These are phyloP conservation scores for Barnettozyma sp. DNA, from an alignment of 805 yeast species.

Conservation along the genomic window DNA sequence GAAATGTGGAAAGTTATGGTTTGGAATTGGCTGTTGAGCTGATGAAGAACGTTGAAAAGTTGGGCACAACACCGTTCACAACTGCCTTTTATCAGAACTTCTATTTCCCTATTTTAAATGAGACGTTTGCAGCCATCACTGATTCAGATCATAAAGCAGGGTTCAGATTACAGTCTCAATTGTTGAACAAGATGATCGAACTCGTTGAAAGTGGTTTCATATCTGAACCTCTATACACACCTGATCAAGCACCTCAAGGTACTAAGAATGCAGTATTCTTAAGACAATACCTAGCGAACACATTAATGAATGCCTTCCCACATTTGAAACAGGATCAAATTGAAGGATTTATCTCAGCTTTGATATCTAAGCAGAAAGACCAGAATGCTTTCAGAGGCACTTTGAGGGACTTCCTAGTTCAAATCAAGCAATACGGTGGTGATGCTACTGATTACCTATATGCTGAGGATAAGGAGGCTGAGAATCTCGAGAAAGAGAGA, in stretches of 20 bases:
- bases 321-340: conserved; percentile 83
- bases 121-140: conserved; percentile 87
- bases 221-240: conserved; percentile 66
- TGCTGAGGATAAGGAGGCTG: conserved; percentile 87
- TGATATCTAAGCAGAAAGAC: conserved; percentile 68
- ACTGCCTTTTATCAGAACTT: conserved; percentile 83
- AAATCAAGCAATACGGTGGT: conserved; percentile 93
- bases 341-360: conserved; percentile 69
- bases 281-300: conserved; percentile 72
- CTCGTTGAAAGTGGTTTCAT: conserved; percentile 74
- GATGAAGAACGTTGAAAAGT: conserved; percentile 72
- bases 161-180: conserved; percentile 77
- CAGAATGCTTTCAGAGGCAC: conserved; percentile 72
- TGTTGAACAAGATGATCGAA: conserved; percentile 76
- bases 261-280: conserved; percentile 74
- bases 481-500: conserved; percentile 58
- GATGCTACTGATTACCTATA: conserved; percentile 90
- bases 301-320: conserved; percentile 86
- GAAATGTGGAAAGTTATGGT: conserved; percentile 94
- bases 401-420: conserved; percentile 91
- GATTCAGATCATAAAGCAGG: conserved; percentile 98
- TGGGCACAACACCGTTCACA: conserved; percentile 65
- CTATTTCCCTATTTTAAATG: conserved; percentile 83
- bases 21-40: conserved; percentile 77
- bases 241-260: conserved; percentile 79